Evolutionary conservation across 257 asterid genomes (phyloP).

Genomic region (Nicotiana sylvestris): DNA sequence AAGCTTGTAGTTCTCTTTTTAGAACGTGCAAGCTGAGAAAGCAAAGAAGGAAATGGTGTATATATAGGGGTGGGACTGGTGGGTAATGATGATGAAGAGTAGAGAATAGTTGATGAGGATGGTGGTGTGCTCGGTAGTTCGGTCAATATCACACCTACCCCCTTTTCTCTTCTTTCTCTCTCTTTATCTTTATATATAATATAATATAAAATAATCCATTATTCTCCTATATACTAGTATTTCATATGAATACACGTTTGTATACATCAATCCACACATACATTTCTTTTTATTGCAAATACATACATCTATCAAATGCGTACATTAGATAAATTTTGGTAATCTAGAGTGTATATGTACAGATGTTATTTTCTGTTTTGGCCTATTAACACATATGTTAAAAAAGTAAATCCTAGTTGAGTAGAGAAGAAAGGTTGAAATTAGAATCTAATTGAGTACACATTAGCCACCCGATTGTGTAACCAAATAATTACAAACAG

Average conservation of each 20-base stretch:
- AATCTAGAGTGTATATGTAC: background rate
- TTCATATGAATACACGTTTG: background rate
- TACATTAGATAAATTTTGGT: too few species aligned
- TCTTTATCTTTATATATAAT: background rate
- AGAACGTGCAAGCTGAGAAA: constrained; percentile 77
- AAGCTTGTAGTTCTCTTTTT: constrained; percentile 38
- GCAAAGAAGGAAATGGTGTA: constrained; percentile 17
- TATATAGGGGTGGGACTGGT: constrained; percentile 27
- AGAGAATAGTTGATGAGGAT: constrained; percentile 8
- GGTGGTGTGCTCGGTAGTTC: constrained; percentile 19
- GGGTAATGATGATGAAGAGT: background rate
- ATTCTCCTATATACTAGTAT: background rate
- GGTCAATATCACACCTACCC: constrained; percentile 67
- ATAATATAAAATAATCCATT: background rate
- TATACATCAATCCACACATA: background rate
- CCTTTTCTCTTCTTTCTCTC: constrained; percentile 15
- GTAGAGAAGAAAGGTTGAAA: background rate
- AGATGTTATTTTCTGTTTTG: too few species aligned
- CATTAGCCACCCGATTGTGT: background rate
- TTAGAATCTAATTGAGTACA: background rate
- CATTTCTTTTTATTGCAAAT: too few species aligned
- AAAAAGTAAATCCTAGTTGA: background rate
- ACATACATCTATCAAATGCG: too few species aligned
- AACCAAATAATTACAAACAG: background rate
- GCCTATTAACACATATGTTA: too few species aligned